Evolutionary conservation across 1,284 basidiomycete genomes (phyloP).

Genomic region (Pterulicium gracile): DNA sequence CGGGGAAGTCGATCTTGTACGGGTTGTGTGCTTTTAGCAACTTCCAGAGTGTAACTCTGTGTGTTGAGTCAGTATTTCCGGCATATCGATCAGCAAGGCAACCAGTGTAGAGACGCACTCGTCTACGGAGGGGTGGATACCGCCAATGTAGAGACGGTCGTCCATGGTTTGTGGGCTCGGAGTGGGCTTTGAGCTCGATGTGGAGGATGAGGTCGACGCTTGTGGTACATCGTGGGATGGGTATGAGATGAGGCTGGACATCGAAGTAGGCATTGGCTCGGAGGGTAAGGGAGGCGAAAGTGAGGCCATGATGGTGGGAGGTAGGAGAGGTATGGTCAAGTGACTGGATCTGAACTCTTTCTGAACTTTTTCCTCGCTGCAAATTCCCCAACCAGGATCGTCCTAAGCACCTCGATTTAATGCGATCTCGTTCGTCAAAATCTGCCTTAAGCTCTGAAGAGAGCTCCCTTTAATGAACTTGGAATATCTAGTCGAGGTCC

Average conservation of each 20-base stretch:
- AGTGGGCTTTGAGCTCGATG: neutral
- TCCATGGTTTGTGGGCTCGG: too few species aligned
- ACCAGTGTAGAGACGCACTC: neutral
- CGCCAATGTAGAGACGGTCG: neutral
- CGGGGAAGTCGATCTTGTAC: neutral
- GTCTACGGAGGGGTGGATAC: neutral
- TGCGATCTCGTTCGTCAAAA: too few species aligned
- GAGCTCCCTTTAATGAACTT: too few species aligned
- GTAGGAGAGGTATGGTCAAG: too few species aligned
- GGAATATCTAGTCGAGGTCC: too few species aligned
- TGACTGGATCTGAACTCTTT: too few species aligned
- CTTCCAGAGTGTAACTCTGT: neutral
- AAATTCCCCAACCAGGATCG: too few species aligned
- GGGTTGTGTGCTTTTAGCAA: neutral
- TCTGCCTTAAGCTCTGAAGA: too few species aligned
- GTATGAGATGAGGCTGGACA: neutral
- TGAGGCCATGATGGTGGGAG: slow-evolving; percentile 7
- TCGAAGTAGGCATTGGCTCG: neutral
- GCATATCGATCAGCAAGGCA: too few species aligned
- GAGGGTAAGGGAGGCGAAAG: slow-evolving; percentile 1
- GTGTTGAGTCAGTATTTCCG: neutral
- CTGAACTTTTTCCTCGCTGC: too few species aligned
- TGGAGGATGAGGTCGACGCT: neutral
- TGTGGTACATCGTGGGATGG: neutral
- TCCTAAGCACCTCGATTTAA: too few species aligned